These are phyloP conservation scores for Craspedostauros australis DNA, from an alignment of 108 stramenopile genomes.

Conservation along the genomic window DNA sequence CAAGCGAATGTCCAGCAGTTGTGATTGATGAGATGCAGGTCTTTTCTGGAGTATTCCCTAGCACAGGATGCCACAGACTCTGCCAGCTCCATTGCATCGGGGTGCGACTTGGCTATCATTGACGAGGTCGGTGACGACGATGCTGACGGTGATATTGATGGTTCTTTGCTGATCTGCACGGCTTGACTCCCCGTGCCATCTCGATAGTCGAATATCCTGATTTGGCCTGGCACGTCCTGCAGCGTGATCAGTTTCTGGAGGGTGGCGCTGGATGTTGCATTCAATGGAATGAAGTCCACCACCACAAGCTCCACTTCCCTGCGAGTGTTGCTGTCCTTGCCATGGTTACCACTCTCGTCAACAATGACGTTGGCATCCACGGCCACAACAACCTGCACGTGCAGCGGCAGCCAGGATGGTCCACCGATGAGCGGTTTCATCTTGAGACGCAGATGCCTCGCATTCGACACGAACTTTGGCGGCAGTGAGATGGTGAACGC, in stretches of 20 bases:
- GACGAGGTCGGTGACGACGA: not conserved
- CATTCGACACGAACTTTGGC: no score
- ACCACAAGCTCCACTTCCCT: no score
- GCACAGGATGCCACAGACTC: no score
- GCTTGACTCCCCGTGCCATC: not conserved
- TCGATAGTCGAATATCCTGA: not conserved
- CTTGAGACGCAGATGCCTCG: no score
- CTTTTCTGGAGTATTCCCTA: slow-evolving; percentile 8
- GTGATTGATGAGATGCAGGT: slow-evolving; percentile 23
- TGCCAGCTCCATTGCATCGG: slow-evolving; percentile 3
- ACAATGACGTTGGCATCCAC: not conserved
- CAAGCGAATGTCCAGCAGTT: slow-evolving; percentile 37
- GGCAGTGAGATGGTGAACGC: no score
- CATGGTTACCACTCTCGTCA: not conserved
- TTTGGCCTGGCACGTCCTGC: slow-evolving; percentile 23
- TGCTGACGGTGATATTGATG: not conserved
- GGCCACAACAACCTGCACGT: slow-evolving; percentile 21
- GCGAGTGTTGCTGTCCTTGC: no score
- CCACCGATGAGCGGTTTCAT: slow-evolving; percentile 32
- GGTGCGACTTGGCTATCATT: not conserved
- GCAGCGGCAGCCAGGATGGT: slow-evolving; percentile 29
- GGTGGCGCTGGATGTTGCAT: slow-evolving; percentile 13
- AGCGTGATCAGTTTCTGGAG: slow-evolving; percentile 10
- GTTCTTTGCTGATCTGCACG: not conserved
- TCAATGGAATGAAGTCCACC: slow-evolving; percentile 24